A percentile compares a stretch with the other conserved stretches of the same genome.
Conservation (phyloP, 1,139 yeast genomes). For the Pichia sp. region DNA sequence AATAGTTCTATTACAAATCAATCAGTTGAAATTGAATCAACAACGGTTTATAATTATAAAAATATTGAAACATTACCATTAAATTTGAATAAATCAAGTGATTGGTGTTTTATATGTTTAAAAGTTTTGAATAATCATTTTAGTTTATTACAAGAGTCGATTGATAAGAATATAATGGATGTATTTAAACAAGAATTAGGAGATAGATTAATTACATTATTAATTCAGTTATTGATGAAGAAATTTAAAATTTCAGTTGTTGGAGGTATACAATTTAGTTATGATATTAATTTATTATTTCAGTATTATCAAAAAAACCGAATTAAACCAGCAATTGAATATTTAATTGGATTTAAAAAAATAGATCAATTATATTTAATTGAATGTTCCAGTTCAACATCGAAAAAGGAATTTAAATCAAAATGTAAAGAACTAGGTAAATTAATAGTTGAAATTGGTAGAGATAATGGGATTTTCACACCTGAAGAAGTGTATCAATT, state of each 20-base stretch:
- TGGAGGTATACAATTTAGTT: conserved; percentile 76
- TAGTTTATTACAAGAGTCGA: conserved; percentile 67
- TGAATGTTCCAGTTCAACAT: conserved; percentile 31
- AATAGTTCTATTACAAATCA: not conserved
- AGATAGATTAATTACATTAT: conserved; percentile 68
- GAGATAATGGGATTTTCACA: conserved; percentile 82
- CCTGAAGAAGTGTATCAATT: conserved; percentile 93
- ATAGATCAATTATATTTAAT: conserved; percentile 79
- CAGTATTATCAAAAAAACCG: conserved; percentile 57
- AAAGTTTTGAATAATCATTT: conserved; percentile 67
- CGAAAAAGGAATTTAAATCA: conserved; percentile 38
- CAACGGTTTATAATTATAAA: conserved; percentile 32
- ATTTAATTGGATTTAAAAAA: conserved; percentile 75
- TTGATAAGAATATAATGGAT: conserved; percentile 83
- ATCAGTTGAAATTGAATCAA: not conserved
- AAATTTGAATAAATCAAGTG: conserved; percentile 42
- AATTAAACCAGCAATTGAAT: conserved; percentile 66
- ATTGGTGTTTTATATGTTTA: conserved; percentile 60
- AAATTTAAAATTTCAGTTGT: conserved; percentile 63
- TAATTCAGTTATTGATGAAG: conserved; percentile 67
- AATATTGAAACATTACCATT: conserved; percentile 16
- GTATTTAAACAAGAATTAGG: conserved; percentile 94
- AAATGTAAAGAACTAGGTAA: conserved; percentile 82
- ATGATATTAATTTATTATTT: conserved; percentile 70
- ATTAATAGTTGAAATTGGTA: conserved; percentile 72